Evolutionary conservation across 768 basidiomycete species (phyloP).

Genomic region (Ramaria rubella): DNA sequence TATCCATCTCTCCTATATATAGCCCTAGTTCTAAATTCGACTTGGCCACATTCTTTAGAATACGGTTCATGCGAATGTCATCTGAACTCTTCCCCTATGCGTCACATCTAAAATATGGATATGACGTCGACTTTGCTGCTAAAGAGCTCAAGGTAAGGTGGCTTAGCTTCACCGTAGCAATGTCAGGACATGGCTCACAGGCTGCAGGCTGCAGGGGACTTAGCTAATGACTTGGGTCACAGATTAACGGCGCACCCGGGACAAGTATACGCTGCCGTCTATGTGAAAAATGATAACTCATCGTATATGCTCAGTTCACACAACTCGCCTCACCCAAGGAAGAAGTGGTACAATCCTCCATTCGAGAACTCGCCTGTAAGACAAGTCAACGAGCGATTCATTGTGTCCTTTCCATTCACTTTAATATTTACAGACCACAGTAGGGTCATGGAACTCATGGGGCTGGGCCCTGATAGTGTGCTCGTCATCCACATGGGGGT

Average conservation of each 20-base stretch:
- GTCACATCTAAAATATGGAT: constrained; percentile 73
- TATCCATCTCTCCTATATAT: constrained; percentile 20
- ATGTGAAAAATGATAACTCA: constrained; percentile 66
- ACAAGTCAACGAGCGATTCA: neutral
- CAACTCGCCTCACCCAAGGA: constrained; percentile 75
- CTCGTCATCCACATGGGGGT: constrained; percentile 73
- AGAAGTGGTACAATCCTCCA: constrained; percentile 64
- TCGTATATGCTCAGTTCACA: constrained; percentile 86
- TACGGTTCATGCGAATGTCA: constrained; percentile 83
- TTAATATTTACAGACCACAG: constrained; percentile 48
- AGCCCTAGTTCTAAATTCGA: neutral
- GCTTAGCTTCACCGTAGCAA: neutral
- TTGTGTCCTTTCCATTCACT: too few species aligned
- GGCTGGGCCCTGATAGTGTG: constrained; percentile 72
- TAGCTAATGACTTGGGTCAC: constrained; percentile 45
- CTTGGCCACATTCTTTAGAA: constrained; percentile 37
- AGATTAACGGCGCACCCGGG: constrained; percentile 32
- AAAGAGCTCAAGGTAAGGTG: constrained; percentile 36
- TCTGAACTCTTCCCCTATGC: constrained; percentile 94
- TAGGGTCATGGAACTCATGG: constrained; percentile 84
- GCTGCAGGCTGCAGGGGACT: constrained; percentile 32
- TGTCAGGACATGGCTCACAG: constrained; percentile 16
- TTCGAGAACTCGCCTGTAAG: constrained; percentile 66
- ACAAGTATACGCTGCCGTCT: neutral
- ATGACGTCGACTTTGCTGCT: constrained; percentile 71